Evolutionary conservation across 768 basidiomycete species (phyloP).

Genomic region (Agaricus subrufescens): DNA sequence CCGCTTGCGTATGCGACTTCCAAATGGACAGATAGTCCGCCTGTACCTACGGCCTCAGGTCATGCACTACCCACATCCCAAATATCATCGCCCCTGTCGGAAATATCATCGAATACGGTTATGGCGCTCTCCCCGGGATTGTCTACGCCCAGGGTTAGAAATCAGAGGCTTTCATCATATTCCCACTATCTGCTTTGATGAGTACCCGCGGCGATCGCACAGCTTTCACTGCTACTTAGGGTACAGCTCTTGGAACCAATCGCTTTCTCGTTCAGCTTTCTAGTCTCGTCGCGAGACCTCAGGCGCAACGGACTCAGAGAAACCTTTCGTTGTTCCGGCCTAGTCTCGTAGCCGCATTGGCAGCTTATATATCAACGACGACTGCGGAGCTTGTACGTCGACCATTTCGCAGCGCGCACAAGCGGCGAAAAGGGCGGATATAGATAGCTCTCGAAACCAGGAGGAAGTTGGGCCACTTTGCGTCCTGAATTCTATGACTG

Average conservation of each 20-base stretch:
- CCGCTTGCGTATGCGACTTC: neutral
- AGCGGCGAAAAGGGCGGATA: constrained; percentile 27
- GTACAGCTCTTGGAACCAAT: neutral
- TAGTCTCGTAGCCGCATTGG: constrained; percentile 28
- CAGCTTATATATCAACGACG: neutral
- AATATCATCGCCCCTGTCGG: neutral
- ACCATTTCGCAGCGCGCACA: constrained; percentile 31
- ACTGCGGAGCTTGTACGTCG: constrained; percentile 21
- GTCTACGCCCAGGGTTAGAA: neutral
- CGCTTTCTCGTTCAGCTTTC: constrained; percentile 18
- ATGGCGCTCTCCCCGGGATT: neutral
- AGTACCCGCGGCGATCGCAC: neutral
- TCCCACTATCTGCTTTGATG: too few species aligned
- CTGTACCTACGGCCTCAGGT: neutral
- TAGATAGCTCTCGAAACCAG: constrained; percentile 33
- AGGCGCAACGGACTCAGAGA: constrained; percentile 24
- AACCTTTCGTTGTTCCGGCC: constrained; percentile 25
- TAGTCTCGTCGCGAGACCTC: constrained; percentile 26
- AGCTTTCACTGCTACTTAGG: neutral
- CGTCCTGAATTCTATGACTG: constrained; percentile 20
- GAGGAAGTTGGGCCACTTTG: constrained; percentile 30
- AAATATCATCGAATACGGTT: neutral
- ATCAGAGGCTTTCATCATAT: too few species aligned
- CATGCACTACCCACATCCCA: neutral
- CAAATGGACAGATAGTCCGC: neutral